A percentile compares a stretch with the other conserved stretches of the same genome.
These are phyloP conservation scores for Pholiota molesta DNA, from an alignment of 768 basidiomycete species.

Conservation along the genomic window DNA sequence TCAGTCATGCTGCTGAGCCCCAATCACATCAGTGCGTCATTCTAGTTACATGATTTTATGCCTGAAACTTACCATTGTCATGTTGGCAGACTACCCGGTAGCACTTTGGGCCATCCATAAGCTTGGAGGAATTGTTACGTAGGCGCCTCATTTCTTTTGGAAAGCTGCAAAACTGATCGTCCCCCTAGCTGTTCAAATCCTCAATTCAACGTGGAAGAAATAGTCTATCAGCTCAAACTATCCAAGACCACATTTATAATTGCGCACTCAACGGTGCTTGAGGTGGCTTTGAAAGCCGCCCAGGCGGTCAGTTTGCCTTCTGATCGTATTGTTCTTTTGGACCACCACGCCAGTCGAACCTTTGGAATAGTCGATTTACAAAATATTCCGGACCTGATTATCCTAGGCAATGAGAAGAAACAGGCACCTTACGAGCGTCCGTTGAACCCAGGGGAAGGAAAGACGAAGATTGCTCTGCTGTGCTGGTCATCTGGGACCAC, in stretches of 20 bases:
- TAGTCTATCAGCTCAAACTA: conserved; percentile 50
- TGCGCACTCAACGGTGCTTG: conserved; percentile 41
- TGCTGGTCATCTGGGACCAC: conserved; percentile 74
- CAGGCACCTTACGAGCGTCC: conserved; percentile 43
- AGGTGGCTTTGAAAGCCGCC: conserved; percentile 40
- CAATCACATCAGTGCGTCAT: conserved; percentile 51
- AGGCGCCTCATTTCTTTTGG: conserved; percentile 15
- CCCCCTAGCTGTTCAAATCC: conserved; percentile 56
- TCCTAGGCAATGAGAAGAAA: conserved; percentile 23
- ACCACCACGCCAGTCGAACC: conserved; percentile 21
- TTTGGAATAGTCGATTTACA: conserved; percentile 7
- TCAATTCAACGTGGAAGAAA: conserved; percentile 52
- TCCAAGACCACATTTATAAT: conserved; percentile 47
- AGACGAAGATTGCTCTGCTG: conserved; percentile 60
- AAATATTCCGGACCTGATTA: conserved; percentile 30
- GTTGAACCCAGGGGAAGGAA: conserved; percentile 55
- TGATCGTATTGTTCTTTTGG: conserved; percentile 43
- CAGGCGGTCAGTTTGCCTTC: conserved; percentile 34
- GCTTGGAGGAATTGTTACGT: conserved; percentile 57
- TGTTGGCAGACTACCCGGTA: conserved; percentile 41
- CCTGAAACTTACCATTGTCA: background rate
- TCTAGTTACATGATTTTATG: background rate
- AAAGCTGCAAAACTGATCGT: background rate
- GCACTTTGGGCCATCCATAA: conserved; percentile 54
- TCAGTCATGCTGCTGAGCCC: conserved; percentile 56